Base-by-base conservation (phyloP, 2,329 filamentous ascomycete species). In the Beauveria scarabaeidicola region DNA sequence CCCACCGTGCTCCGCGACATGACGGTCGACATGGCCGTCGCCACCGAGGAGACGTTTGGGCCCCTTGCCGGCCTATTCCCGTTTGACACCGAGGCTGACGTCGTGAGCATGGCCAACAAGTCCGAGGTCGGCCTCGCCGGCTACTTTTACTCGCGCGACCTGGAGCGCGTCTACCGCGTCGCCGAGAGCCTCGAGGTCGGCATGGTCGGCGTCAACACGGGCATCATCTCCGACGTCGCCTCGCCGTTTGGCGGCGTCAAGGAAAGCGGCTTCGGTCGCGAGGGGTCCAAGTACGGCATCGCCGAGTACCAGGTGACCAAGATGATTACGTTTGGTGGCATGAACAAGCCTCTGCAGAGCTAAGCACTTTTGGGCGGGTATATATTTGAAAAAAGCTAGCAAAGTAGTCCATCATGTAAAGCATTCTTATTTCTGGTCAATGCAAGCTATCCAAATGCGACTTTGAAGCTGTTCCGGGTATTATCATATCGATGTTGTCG, bases 41-140 rank as follows among this genome's bases (percentile, higher is more conserved):
- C 90, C 5, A 78, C 78, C 1, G 93, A 97, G 74, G 94, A 99
- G 78, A 99, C 93, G 0, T 99, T 99, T 70, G 94, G 94, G 0
- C 94, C 94, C 3, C 89, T 97, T 0, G 93, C 92, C 0, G 93
- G 89, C 0, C 75, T 97, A 15, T 97, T 97, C 78, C 82, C 86
- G 52, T 99, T 97, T 70, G 83, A 90, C 51, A 91, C 87, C 0
- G 94, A 97, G 75, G 86, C 88, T 57, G 92, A 97, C 68, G 94
- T 96, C 5, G 85, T 97, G 32, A 79, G 82, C 63, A 75, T 93
- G 64, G 93, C 94, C 4, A 99, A 99, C 73, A 74, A 77, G 46
- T 80, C 90, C 1, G 86, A 93, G 56, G 92, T 97, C 41, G 94
- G 94, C 1, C 80, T 99, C 40, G 94, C 93, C 0, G 93, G 90